Base-by-base conservation (phyloP, 805 yeast genomes). In the Yamadazyma kitorensis region DNA sequence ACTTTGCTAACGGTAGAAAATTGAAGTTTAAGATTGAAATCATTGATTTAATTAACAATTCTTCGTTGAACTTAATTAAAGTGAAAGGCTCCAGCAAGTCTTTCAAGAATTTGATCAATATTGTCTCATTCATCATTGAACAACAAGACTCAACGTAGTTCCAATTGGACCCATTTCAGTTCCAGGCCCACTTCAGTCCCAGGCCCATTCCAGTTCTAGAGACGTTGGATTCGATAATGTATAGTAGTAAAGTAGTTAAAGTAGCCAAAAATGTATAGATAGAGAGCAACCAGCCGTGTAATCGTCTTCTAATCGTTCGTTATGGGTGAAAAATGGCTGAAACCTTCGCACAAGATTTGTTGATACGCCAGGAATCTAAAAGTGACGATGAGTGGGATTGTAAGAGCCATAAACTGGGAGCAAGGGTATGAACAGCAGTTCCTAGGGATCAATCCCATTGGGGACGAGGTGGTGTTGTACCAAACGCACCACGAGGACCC, bases 401-500 rank as follows among this genome's bases (percentile, higher is more conserved):
- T 68, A n/a, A 64, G 81, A 36, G 81, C 84, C 6, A 51, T 57
- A 32, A 70, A 70, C 27, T 81, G 88, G 88, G 79, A 76, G 37
- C 45, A 49, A n/a, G 77, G 71, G 5, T 57, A 58, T 27, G 72
- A 68, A 27, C 85, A 81, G 49, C 72, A 70, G 31, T 81, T 76
- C 47, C 57, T 85, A 9, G 80, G 85, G 0, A 80, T 82, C 5
- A 82, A 78, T 43, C 93, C 95, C 2, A 70, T 85, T 18, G 80
- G 94, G 2, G 96, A 88, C 52, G 91, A 83, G 46, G 80, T 86
- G 2, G 62, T 82, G 0, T 66, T 85, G 8, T 82, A 80, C 49
- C 75, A 73, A 42, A 78, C 84, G 13, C 53, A 54, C 39, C 64
- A 51, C 34, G 57, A 54, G 29, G 64, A 65, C 17, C 71, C 72